Evolutionary conservation across 2,329 filamentous ascomycete species (phyloP).

Genomic region (Chaetomiaceae sp.): DNA sequence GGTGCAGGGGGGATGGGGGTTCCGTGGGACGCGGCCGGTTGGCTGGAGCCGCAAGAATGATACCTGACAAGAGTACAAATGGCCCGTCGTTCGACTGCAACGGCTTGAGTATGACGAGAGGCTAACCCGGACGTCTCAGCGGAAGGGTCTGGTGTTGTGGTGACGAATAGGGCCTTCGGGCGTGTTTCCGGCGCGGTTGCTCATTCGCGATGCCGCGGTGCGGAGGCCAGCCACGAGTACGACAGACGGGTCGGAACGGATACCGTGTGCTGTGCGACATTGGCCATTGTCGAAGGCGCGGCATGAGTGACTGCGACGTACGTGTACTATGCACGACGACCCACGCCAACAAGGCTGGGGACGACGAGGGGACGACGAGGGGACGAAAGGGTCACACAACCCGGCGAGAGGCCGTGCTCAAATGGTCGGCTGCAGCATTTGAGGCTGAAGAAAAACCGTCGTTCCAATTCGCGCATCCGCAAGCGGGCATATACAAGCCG

Average conservation of each 20-base stretch:
- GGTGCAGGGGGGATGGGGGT: no score
- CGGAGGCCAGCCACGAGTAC: background rate
- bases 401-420: background rate
- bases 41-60: no score
- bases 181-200: background rate
- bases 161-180: constrained; percentile 8
- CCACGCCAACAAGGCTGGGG: constrained; percentile 8
- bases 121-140: background rate
- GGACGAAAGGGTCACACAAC: constrained; percentile 11
- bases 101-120: background rate
- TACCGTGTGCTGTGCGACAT: constrained; percentile 2
- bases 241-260: background rate
- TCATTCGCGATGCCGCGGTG: background rate
- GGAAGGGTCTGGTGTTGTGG: background rate
- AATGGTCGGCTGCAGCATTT: background rate
- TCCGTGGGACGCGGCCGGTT: no score
- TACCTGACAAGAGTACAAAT: no score
- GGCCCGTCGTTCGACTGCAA: background rate
- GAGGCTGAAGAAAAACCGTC: background rate
- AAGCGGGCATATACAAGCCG: no score
- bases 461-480: background rate
- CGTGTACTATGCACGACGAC: no score
- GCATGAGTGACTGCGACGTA: background rate
- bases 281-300: background rate
- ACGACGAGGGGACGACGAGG: no score